These are phyloP conservation scores for Tricholoma sp. DNA, from an alignment of 768 basidiomycete genomes.

Conservation along the genomic window DNA sequence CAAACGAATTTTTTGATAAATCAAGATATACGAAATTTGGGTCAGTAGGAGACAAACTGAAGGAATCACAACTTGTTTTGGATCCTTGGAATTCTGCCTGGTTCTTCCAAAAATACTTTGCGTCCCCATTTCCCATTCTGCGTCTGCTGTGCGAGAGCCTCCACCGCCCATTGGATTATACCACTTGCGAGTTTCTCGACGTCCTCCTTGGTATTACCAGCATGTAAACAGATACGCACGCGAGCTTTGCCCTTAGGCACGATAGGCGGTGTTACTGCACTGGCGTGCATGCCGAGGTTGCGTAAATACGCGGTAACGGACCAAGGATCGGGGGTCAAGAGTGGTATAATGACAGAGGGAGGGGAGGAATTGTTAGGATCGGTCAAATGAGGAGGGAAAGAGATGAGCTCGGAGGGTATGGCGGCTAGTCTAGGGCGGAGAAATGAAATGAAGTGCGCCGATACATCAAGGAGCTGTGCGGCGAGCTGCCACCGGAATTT, in stretches of 20 bases:
- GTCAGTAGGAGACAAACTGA: too few relatives aligned
- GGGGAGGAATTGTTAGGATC: background rate
- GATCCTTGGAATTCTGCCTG: too few relatives aligned
- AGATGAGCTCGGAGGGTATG: background rate
- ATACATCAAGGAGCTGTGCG: background rate
- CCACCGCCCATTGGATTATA: background rate
- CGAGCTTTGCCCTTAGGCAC: slow-evolving; percentile 59
- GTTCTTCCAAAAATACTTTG: background rate
- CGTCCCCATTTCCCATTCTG: background rate
- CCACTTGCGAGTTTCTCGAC: background rate
- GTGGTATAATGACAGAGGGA: background rate
- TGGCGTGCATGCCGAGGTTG: slow-evolving; percentile 25
- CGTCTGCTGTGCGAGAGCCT: background rate
- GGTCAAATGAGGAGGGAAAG: background rate
- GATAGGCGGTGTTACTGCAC: slow-evolving; percentile 52
- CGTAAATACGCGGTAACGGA: background rate
- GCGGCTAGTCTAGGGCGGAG: background rate
- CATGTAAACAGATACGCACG: slow-evolving; percentile 60
- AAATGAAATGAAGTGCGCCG: background rate
- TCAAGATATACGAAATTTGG: too few relatives aligned
- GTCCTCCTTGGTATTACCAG: slow-evolving; percentile 36
- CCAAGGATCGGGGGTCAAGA: background rate
- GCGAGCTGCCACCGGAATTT: background rate
- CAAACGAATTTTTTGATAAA: too few relatives aligned
- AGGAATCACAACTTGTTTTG: too few relatives aligned